Conservation (phyloP, 1,284 basidiomycete species). For the Porphyrellus sp. region DNA sequence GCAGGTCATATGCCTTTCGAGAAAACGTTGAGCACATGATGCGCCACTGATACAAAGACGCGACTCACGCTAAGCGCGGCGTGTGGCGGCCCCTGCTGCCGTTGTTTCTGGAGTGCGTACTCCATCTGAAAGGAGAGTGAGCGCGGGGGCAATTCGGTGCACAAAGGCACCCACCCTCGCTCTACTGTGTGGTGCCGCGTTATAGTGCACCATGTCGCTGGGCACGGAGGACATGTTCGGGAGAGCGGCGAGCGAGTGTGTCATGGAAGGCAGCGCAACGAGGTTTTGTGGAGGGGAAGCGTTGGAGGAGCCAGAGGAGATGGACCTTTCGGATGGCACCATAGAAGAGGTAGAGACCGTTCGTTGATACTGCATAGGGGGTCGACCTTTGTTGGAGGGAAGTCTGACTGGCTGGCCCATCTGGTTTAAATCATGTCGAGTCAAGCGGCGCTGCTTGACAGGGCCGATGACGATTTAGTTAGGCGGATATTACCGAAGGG, state of each 20-base stretch:
- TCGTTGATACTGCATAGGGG: slow-evolving; percentile 35
- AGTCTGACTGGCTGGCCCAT: not conserved
- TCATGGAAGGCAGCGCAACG: slow-evolving; percentile 34
- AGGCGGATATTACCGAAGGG: slow-evolving; percentile 37
- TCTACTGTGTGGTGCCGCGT: slow-evolving; percentile 29
- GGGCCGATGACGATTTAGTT: slow-evolving; percentile 23
- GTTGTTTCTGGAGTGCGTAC: slow-evolving; percentile 31
- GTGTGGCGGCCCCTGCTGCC: slow-evolving; percentile 28
- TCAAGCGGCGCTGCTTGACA: slow-evolving; percentile 26
- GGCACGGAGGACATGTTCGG: slow-evolving; percentile 34
- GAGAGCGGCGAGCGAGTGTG: slow-evolving; percentile 32
- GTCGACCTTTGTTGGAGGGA: slow-evolving; percentile 15
- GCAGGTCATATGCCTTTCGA: slow-evolving; percentile 29
- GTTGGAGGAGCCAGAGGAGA: slow-evolving; percentile 32
- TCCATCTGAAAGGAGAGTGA: slow-evolving; percentile 31
- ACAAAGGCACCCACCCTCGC: slow-evolving; percentile 23
- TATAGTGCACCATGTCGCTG: slow-evolving; percentile 33
- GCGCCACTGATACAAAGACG: slow-evolving; percentile 2
- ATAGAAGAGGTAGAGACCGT: slow-evolving; percentile 32
- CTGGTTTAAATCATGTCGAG: slow-evolving; percentile 29
- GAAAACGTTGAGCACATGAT: slow-evolving; percentile 8
- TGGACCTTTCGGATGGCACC: slow-evolving; percentile 34
- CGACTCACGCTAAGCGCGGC: slow-evolving; percentile 26
- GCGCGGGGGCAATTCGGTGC: not conserved
- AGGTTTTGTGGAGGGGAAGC: slow-evolving; percentile 33